Evolutionary conservation across 164 flowering plant species (phyloP), one percentile per base, ranked within the genome.

Genomic region (Nymphaea colorata): DNA sequence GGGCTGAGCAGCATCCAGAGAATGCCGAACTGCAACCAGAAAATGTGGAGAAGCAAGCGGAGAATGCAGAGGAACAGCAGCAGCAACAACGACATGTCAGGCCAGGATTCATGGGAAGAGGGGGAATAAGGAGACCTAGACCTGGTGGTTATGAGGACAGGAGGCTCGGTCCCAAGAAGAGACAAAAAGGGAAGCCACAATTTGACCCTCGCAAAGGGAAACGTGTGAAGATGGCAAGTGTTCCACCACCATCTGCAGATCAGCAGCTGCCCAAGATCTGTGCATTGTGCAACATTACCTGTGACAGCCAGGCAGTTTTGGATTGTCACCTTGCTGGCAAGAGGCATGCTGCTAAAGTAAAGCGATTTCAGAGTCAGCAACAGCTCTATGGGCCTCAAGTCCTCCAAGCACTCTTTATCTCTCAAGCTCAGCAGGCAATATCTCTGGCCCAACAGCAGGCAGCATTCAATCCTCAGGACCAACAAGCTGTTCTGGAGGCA

Each of bases 271-370:
- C 68, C 64, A 70, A 70, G 55, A 64, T 51, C 55, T 70, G 73
- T 44, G 64, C 68, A 55, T 60, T 70, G 73, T 70, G 73, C 68
- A 68, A 69, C 64, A 75, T 77, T 47, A 84, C 77, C 64, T 86
- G 91, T 66, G 86, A 82, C 66, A 78, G 87, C 3, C 78, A 67
- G 44, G 80, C 77, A 42, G 86, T 80, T 62, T 79, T 82, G 59
- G 79, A 86, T 59, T 66, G 72, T 42, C 88, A 86, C 76, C 64
- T 86, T 68, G 69, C 76, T 16, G 91, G 91, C 44, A 86, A 82
- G 70, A 86, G 60, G 41, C 73, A 70, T 17, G 44, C 62, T 57
- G 57, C 64, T 64, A 47, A 47, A 47, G 55, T 47, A 47, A 47
- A 47, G 55, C 55, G 55, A 47, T 47, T 47, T 47, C 55, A 47